Base-by-base conservation (phyloP, 805 yeast genomes). In the Pichia paraexigua region DNA sequence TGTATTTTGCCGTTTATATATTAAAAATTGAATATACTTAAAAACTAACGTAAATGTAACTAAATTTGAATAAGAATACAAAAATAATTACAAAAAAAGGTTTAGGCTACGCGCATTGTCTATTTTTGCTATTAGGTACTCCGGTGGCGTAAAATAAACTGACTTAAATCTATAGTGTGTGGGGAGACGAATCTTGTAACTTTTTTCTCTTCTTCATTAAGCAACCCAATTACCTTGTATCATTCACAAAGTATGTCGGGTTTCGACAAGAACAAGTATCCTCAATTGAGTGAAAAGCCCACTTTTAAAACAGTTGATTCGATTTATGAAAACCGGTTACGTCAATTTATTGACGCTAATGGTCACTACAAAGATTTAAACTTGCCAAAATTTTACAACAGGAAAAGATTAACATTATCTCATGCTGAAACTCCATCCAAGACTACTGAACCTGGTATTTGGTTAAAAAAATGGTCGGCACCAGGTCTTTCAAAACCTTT, bases 381-480 rank as follows among this genome's bases (percentile, higher is more conserved):
- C 66, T 71, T 92, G 39, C 95, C 97, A 13, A 83, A 83, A 59
- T 89, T 87, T 64, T 87, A 87, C 63, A 90, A 85, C 61, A 68
- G 70, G 48, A 79, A 71, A 15, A 69, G 94, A 13, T 68, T 77
- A 35, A 35, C 39, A 5, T 35, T 53, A 6, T 45, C 56, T 1
- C 35, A 45, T 13, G 27, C 25, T 17, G 20, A 47, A 11, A 37
- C n/a, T 17, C 83, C 79, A 58, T 66, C 68, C 50, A 62, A 56
- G 37, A 43, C 50, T 9, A 49, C 49, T 2, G 64, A 62, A 5
- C 55, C 53, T 1, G 76, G 78, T 1, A 78, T 88, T 35, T 73
- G 76, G 49, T 71, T 88, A 51, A 72, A 76, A 58, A 85, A 82
- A 50, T 87, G 85, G 73, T 77, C 82, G 41, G 94, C 92, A 2